Conservation (phyloP, 1,284 basidiomycete genomes). For the Ceratobasidium sp. region DNA sequence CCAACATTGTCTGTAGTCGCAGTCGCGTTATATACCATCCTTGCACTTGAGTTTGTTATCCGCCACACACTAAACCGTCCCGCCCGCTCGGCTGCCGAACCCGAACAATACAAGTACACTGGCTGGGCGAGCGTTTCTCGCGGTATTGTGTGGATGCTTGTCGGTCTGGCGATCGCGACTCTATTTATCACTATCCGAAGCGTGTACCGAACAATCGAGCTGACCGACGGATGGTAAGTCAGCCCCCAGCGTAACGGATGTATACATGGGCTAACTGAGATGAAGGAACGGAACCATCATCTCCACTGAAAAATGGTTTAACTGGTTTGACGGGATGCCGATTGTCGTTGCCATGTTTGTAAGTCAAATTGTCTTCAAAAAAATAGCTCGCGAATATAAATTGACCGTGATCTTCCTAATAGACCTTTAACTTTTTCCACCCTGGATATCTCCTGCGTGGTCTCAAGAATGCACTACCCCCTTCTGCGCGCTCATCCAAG, state of each 20-base stretch:
- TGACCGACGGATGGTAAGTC: conserved; percentile 27
- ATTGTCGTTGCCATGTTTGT: conserved; percentile 39
- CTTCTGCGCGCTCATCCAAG: conserved; percentile 5
- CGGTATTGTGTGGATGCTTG: conserved; percentile 37
- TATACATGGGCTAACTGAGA: neutral
- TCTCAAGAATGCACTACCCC: neutral
- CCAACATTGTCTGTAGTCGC: neutral
- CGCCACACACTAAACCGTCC: conserved; percentile 11
- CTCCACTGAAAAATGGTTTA: conserved; percentile 37
- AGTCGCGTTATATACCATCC: conserved; percentile 10
- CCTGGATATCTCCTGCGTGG: conserved; percentile 24
- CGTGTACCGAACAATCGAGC: conserved; percentile 41
- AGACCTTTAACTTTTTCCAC: conserved; percentile 34
- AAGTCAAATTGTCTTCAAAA: neutral
- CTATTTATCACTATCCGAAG: conserved; percentile 38
- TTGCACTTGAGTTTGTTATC: conserved; percentile 12
- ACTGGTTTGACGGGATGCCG: conserved; percentile 38
- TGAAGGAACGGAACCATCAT: conserved; percentile 38
- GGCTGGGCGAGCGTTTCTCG: conserved; percentile 19
- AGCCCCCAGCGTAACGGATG: neutral
- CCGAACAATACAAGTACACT: neutral
- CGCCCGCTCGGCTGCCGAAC: neutral
- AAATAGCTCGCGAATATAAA: neutral
- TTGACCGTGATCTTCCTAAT: neutral
- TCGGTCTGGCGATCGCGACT: conserved; percentile 38